phyloP scores from a whole-genome alignment of 148 eudicot species.

The Oxyria digyna region DNA sequence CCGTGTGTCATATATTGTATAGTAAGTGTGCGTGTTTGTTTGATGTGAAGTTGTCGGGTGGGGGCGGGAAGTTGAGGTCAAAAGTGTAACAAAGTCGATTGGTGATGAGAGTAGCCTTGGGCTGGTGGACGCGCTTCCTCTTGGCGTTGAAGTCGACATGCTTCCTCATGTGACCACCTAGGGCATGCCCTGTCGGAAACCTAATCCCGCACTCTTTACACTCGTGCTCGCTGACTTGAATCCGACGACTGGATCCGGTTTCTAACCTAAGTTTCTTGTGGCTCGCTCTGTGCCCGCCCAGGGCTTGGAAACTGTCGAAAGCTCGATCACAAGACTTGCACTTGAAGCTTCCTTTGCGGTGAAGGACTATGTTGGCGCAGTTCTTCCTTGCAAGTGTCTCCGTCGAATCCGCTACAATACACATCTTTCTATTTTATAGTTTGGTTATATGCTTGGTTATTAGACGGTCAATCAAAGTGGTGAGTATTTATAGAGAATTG shows the following conservation, averaged over 20 bases:
- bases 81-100: neutral
- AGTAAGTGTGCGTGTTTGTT: too few relatives aligned
- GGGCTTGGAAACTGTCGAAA: constrained; percentile 25
- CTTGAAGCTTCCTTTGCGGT: neutral
- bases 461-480: too few relatives aligned
- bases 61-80: neutral
- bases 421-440: too few relatives aligned
- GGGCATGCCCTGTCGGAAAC: constrained; percentile 23
- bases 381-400: neutral
- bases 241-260: neutral
- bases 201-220: constrained; percentile 22
- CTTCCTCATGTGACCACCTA: constrained; percentile 29
- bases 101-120: too few relatives aligned
- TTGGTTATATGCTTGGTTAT: too few relatives aligned
- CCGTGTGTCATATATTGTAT: too few relatives aligned
- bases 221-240: constrained; percentile 10
- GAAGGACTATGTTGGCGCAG: neutral
- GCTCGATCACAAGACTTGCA: constrained; percentile 27
- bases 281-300: constrained; percentile 34
- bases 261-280: constrained; percentile 19
- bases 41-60: too few relatives aligned
- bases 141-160: constrained; percentile 4
- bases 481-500: too few relatives aligned
- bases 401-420: neutral
- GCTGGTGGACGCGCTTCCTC: neutral